These are phyloP conservation scores for Laburnicola sp. DNA, from an alignment of 2,329 filamentous ascomycete species.

Conservation along the genomic window DNA sequence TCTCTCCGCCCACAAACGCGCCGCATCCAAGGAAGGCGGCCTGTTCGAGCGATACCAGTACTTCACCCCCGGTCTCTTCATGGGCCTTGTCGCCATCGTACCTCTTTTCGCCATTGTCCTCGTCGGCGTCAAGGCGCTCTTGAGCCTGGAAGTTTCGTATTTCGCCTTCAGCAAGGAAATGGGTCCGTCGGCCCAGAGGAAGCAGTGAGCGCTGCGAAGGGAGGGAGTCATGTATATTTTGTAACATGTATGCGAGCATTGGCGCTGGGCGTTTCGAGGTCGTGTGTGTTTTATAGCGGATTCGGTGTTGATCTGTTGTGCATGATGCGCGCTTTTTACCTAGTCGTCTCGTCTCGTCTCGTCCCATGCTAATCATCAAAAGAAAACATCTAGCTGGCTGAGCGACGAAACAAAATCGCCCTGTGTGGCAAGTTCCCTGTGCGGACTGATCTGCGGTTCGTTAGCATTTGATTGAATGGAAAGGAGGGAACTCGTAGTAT, in stretches of 20 bases:
- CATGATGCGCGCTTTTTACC: too few species aligned
- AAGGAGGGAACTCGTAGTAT: too few species aligned
- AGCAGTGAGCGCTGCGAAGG: constrained; percentile 52
- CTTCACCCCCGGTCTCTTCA: constrained; percentile 89
- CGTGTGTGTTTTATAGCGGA: constrained; percentile 3
- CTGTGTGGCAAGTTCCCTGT: too few species aligned
- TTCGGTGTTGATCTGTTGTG: too few species aligned
- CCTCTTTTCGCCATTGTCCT: constrained; percentile 77
- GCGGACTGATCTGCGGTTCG: too few species aligned
- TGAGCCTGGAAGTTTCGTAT: constrained; percentile 85
- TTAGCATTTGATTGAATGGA: too few species aligned
- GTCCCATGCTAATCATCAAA: too few species aligned
- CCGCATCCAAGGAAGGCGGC: constrained; percentile 29
- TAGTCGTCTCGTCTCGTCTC: background rate
- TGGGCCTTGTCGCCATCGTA: constrained; percentile 72
- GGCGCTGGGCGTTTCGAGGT: constrained; percentile 5
- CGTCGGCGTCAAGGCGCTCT: constrained; percentile 74
- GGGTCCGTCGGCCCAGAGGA: constrained; percentile 86
- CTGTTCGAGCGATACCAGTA: constrained; percentile 95
- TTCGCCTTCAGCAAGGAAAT: constrained; percentile 96
- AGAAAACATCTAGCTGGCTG: too few species aligned
- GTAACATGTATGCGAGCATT: constrained; percentile 25
- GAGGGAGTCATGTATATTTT: constrained; percentile 15
- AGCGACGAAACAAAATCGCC: too few species aligned
- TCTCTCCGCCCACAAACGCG: constrained; percentile 42